Evolutionary conservation across 164 flowering plant genomes (phyloP).

Genomic region (Vitis riparia): DNA sequence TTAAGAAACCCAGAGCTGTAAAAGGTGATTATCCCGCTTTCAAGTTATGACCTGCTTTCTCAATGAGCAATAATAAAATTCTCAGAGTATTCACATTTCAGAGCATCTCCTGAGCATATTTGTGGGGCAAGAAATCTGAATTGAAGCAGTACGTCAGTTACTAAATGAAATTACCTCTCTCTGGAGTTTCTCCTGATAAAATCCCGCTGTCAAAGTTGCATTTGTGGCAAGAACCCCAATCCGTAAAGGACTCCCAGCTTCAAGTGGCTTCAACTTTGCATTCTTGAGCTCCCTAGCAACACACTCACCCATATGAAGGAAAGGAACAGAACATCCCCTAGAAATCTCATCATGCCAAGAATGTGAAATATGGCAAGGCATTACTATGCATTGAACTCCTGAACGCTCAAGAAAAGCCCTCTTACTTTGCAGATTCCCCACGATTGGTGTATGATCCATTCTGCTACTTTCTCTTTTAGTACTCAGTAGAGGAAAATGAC

Average conservation of each 20-base stretch:
- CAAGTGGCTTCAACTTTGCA: constrained; percentile 70
- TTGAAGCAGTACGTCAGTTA: not conserved
- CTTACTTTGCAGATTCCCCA: constrained; percentile 56
- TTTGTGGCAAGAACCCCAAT: constrained; percentile 67
- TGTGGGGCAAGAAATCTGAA: not conserved
- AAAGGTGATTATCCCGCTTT: too few species aligned
- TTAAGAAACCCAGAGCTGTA: too few species aligned
- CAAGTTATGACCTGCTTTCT: too few species aligned
- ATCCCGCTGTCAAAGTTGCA: constrained; percentile 47
- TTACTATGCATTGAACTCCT: constrained; percentile 75
- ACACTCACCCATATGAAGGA: constrained; percentile 74
- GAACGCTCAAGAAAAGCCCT: constrained; percentile 62
- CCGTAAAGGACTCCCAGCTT: constrained; percentile 61
- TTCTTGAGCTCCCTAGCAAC: constrained; percentile 72
- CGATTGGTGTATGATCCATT: constrained; percentile 27
- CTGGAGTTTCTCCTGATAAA: constrained; percentile 73
- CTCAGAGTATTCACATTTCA: not conserved
- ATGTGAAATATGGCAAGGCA: constrained; percentile 80
- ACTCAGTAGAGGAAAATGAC: constrained; percentile 23
- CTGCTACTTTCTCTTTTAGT: constrained; percentile 16
- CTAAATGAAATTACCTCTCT: constrained; percentile 45
- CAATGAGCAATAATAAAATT: too few species aligned
- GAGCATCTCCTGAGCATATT: not conserved
- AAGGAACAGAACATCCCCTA: constrained; percentile 56
- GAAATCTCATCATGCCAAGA: constrained; percentile 62